phyloP scores from a whole-genome alignment of 139 green algal species.

The Micractinium conductrix region DNA sequence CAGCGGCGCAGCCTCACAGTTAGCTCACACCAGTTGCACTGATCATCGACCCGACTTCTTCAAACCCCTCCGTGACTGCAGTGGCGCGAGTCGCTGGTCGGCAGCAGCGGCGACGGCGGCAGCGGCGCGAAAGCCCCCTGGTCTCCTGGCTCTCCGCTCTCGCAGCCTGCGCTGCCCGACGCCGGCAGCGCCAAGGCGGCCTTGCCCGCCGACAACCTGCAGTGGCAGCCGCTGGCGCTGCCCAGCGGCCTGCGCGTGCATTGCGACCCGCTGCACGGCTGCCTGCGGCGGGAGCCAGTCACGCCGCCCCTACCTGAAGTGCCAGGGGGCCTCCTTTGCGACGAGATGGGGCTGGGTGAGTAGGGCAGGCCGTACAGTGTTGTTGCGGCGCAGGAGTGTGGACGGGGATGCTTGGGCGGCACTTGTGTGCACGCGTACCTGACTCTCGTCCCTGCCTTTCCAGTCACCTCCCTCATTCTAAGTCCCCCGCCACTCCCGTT shows the following conservation, averaged over 20 bases:
- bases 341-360: slow-evolving; percentile 69
- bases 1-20: no score
- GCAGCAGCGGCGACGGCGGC: neutral
- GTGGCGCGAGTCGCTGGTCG: slow-evolving; percentile 56
- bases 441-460: neutral
- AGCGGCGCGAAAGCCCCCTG: no score
- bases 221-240: slow-evolving; percentile 17
- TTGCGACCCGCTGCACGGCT: neutral
- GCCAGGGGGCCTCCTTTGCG: slow-evolving; percentile 42
- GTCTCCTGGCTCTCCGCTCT: no score
- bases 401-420: neutral
- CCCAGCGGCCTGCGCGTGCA: neutral
- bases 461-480: neutral
- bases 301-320: slow-evolving; percentile 33
- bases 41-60: no score
- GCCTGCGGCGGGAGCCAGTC: neutral
- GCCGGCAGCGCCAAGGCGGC: neutral
- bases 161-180: neutral
- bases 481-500: neutral
- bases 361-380: no score
- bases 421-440: neutral
- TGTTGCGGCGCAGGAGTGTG: neutral
- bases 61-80: no score
- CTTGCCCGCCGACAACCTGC: neutral
- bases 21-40: no score